Evolutionary conservation across 345 rosid species (phyloP).

Genomic region (Syzygium jambos): DNA sequence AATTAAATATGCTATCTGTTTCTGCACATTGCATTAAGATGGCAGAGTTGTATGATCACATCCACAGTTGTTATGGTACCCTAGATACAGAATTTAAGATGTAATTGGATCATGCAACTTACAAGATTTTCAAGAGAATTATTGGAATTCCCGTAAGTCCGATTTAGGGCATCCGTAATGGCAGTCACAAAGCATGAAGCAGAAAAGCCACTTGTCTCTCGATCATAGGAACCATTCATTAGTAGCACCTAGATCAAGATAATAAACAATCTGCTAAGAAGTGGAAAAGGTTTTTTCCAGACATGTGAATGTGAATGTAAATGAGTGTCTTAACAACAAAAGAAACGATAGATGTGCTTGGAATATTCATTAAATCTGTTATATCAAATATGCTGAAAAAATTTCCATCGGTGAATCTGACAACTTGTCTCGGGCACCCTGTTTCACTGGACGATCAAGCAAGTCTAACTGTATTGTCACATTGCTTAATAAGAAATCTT

Average conservation of each 20-base stretch:
- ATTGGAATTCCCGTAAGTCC: conserved; percentile 63
- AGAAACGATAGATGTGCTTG: neutral
- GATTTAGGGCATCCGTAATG: conserved; percentile 68
- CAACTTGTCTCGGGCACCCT: neutral
- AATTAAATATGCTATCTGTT: neutral
- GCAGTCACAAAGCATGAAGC: conserved; percentile 81
- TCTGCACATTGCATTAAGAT: neutral
- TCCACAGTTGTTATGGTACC: neutral
- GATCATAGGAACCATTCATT: conserved; percentile 73
- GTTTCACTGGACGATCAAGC: neutral
- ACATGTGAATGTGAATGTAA: neutral
- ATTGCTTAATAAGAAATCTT: neutral
- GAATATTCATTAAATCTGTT: neutral
- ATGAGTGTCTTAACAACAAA: neutral
- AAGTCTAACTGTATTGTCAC: neutral
- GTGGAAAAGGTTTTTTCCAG: neutral
- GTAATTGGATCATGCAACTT: conserved; percentile 15
- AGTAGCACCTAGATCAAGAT: conserved; percentile 46
- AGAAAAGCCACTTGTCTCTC: conserved; percentile 72
- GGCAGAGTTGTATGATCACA: neutral
- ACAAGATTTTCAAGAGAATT: conserved; percentile 51
- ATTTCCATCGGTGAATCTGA: neutral
- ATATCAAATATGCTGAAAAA: neutral
- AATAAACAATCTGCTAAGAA: neutral
- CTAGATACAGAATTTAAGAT: neutral